Conservation (phyloP, 2,329 filamentous ascomycete genomes). For the Eutypella sp. region DNA sequence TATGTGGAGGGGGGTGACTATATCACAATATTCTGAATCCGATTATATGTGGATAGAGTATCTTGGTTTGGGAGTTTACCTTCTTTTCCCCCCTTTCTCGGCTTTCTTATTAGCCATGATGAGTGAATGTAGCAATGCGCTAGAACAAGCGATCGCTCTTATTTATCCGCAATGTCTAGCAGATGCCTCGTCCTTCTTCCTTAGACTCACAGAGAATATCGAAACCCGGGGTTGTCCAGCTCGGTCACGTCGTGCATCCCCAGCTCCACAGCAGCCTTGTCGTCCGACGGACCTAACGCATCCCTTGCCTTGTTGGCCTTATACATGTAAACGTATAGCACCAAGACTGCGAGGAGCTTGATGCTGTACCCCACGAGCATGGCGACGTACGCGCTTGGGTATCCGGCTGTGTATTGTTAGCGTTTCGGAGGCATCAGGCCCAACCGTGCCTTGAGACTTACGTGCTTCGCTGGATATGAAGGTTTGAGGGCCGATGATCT, state of each 20-base stretch:
- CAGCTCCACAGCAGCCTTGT: slow-evolving; percentile 23
- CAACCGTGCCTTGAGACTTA: slow-evolving; percentile 9
- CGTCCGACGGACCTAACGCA: slow-evolving; percentile 19
- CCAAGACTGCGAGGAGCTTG: slow-evolving; percentile 21
- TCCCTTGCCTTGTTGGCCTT: slow-evolving; percentile 23
- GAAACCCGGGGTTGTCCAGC: slow-evolving; percentile 26
- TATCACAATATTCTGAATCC: too few relatives aligned
- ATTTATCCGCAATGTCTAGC: too few relatives aligned
- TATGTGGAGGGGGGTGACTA: too few relatives aligned
- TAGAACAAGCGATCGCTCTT: too few relatives aligned
- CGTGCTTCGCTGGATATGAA: slow-evolving; percentile 20
- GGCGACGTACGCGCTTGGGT: slow-evolving; percentile 27
- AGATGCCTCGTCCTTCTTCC: too few relatives aligned
- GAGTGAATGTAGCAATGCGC: too few relatives aligned
- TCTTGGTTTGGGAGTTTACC: too few relatives aligned
- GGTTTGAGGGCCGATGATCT: slow-evolving; percentile 29
- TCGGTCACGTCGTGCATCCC: slow-evolving; percentile 28
- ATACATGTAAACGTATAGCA: slow-evolving; percentile 26
- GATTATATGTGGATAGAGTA: too few relatives aligned
- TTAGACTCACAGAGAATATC: slow-evolving; percentile 18
- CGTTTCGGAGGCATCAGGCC: not conserved
- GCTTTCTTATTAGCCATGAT: too few relatives aligned
- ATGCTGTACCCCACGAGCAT: slow-evolving; percentile 27
- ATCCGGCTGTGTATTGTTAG: slow-evolving; percentile 15
- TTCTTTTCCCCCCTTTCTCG: too few relatives aligned